phyloP scores from a whole-genome alignment of 768 basidiomycete genomes.

The Infundibulicybe gibba region DNA sequence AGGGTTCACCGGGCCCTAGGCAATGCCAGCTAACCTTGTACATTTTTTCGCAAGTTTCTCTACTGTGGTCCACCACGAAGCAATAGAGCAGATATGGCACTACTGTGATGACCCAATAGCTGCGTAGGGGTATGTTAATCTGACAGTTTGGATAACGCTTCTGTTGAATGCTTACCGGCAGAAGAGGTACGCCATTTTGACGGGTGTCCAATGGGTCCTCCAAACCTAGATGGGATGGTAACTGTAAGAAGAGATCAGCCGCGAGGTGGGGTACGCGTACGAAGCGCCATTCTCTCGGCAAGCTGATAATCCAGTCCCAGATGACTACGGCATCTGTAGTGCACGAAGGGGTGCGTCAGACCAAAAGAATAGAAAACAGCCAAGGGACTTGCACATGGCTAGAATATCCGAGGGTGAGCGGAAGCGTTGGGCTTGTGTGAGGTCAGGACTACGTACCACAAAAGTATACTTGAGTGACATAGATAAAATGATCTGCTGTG shows the following conservation, averaged over 20 bases:
- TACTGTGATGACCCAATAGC: conserved; percentile 81
- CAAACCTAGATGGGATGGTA: conserved; percentile 52
- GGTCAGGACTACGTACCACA: conserved; percentile 58
- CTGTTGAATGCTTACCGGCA: conserved; percentile 56
- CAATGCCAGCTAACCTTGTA: conserved; percentile 45
- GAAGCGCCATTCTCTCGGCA: conserved; percentile 76
- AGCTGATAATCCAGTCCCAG: conserved; percentile 83
- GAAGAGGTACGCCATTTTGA: conserved; percentile 80
- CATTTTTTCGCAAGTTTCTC: conserved; percentile 62
- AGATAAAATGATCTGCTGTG: conserved; percentile 74
- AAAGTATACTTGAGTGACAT: conserved; percentile 80
- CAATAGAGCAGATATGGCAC: conserved; percentile 77
- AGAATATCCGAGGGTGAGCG: conserved; percentile 26
- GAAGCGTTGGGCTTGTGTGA: conserved; percentile 9
- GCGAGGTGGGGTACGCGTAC: conserved; percentile 34
- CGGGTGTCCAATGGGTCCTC: conserved; percentile 82
- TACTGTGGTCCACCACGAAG: conserved; percentile 67
- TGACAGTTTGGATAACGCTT: neutral
- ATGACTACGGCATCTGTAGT: conserved; percentile 70
- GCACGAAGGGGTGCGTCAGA: conserved; percentile 20
- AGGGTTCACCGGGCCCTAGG: no score
- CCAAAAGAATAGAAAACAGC: conserved; percentile 14
- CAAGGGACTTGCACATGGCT: conserved; percentile 63
- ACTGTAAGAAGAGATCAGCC: conserved; percentile 14
- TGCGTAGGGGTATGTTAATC: conserved; percentile 21